These are phyloP conservation scores for Phytophthora syringae DNA, from an alignment of 352 stramenopile genomes.

Conservation along the genomic window DNA sequence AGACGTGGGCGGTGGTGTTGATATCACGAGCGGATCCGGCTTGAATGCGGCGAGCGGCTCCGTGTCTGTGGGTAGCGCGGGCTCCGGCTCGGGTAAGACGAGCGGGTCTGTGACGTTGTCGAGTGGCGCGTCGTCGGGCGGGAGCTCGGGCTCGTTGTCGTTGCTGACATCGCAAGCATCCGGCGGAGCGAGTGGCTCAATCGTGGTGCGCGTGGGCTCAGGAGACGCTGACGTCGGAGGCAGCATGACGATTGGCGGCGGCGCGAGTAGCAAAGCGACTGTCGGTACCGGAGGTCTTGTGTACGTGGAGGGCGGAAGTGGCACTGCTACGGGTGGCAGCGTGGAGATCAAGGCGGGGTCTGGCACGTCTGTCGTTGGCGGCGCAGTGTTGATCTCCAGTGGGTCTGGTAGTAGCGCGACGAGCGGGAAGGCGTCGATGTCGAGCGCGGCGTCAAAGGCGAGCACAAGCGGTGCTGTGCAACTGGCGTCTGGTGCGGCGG, in stretches of 20 bases:
- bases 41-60: conserved; percentile 6
- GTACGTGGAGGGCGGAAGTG: not conserved
- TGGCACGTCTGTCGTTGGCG: not conserved
- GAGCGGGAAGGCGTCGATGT: conserved; percentile 17
- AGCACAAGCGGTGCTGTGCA: conserved; percentile 4
- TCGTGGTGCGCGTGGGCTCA: conserved; percentile 11
- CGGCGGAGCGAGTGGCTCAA: not conserved
- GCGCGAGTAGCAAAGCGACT: not conserved
- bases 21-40: not conserved
- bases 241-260: not conserved
- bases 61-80: not conserved
- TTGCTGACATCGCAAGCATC: not conserved
- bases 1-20: conserved; percentile 1
- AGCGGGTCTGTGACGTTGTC: conserved; percentile 12
- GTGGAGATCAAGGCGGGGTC: not conserved
- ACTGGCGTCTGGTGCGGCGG: not conserved
- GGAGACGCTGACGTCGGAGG: conserved; percentile 10
- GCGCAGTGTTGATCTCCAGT: conserved; percentile 1
- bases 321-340: conserved; percentile 2
- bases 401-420: not conserved
- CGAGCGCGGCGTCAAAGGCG: not conserved
- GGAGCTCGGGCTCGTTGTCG: too few species aligned
- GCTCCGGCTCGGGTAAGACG: conserved; percentile 3
- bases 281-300: not conserved
- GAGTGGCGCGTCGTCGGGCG: too few species aligned